phyloP scores from a whole-genome alignment of 805 yeast genomes.

The Wickerhamiella spandovensis region DNA sequence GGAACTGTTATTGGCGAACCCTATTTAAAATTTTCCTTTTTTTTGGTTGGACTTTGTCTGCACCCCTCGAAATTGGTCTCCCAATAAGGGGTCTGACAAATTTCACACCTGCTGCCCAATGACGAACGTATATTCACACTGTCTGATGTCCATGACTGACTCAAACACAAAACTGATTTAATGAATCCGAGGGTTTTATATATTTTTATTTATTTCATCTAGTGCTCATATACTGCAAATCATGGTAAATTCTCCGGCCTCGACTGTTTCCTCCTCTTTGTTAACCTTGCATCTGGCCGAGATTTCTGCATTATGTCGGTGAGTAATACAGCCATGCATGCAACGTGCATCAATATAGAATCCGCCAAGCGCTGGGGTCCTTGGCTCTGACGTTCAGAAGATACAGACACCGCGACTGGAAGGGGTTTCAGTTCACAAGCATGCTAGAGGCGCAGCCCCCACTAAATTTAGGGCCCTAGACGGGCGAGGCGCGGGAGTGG shows the following conservation, averaged over 20 bases:
- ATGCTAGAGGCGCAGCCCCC: too few relatives aligned
- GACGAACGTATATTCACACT: slow-evolving; percentile 28
- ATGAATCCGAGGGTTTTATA: slow-evolving; percentile 23
- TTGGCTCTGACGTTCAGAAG: too few relatives aligned
- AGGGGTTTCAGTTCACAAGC: too few relatives aligned
- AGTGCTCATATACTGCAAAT: background rate
- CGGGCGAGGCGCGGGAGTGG: too few relatives aligned
- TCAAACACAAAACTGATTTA: slow-evolving; percentile 24
- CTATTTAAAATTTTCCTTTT: background rate
- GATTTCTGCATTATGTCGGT: background rate
- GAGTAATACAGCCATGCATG: background rate
- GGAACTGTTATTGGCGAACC: background rate
- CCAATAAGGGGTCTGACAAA: background rate
- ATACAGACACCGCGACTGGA: too few relatives aligned
- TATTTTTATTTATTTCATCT: background rate
- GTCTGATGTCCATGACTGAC: slow-evolving; percentile 23
- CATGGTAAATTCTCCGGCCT: background rate
- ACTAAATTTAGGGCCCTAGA: too few relatives aligned
- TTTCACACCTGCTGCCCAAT: slow-evolving; percentile 13
- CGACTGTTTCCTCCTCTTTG: background rate
- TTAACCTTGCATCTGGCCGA: background rate
- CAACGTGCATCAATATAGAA: background rate
- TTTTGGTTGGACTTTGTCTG: too few relatives aligned
- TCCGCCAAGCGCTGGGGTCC: background rate
- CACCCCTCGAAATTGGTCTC: too few relatives aligned